Percentiles rank a stretch among this genome's conserved stretches.
These are phyloP conservation scores for Tetrapisispora iriomotensis DNA, from an alignment of 805 yeast genomes.

Conservation along the genomic window DNA sequence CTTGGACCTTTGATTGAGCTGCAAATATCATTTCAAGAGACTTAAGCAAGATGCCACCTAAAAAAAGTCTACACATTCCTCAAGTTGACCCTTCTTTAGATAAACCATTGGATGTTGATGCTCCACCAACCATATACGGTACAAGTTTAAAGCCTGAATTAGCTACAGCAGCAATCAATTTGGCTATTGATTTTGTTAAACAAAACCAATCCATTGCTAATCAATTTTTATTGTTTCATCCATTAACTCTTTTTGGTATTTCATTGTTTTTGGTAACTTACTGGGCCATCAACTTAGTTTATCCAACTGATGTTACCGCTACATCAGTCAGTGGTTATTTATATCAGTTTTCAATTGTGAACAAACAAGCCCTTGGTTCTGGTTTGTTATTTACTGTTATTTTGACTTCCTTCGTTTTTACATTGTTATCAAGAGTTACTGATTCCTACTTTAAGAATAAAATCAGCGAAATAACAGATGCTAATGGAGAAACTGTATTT, in stretches of 20 bases:
- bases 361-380: conserved; percentile 25
- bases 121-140: conserved; percentile 44
- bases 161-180: conserved; percentile 49
- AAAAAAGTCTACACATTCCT: conserved; percentile 6
- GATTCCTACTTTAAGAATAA: conserved; percentile 37
- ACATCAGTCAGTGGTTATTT: conserved; percentile 15
- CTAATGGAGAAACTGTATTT: conserved; percentile 33
- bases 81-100: conserved; percentile 47
- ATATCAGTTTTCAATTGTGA: conserved; percentile 18
- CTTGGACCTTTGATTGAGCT: too few species aligned
- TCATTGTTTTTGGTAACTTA: conserved; percentile 13
- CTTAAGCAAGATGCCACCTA: conserved; percentile 1
- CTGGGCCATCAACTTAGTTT: conserved; percentile 12
- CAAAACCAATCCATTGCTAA: conserved; percentile 39
- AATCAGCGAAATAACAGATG: conserved; percentile 30
- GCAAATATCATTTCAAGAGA: too few species aligned
- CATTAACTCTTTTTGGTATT: conserved; percentile 29
- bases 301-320: conserved; percentile 13
- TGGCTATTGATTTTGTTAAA: conserved; percentile 52
- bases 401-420: conserved; percentile 33
- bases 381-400: conserved; percentile 33
- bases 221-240: conserved; percentile 38
- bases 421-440: conserved; percentile 34
- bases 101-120: conserved; percentile 43
- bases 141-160: conserved; percentile 44